These are phyloP conservation scores for Acephala macrosclerotiorum DNA, from an alignment of 2,329 filamentous ascomycete genomes.

Conservation along the genomic window DNA sequence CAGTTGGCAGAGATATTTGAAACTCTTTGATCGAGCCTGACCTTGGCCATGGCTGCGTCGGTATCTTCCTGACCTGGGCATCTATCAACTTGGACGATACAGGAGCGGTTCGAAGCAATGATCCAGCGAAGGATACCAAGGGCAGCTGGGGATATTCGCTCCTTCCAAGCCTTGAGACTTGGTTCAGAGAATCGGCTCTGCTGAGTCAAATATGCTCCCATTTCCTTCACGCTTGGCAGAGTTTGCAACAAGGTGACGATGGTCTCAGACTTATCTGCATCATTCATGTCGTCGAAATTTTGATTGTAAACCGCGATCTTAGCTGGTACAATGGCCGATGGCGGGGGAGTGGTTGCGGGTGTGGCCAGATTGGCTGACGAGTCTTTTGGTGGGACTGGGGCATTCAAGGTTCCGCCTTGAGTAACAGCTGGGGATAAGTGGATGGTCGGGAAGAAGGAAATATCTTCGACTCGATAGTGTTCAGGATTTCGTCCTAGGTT, in stretches of 20 bases:
- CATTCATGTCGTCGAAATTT: slow-evolving; percentile 63
- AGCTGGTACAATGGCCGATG: slow-evolving; percentile 37
- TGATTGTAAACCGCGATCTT: slow-evolving; percentile 53
- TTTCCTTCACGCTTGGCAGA: slow-evolving; percentile 66
- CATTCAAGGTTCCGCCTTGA: slow-evolving; percentile 1
- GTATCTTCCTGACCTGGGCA: slow-evolving; percentile 38
- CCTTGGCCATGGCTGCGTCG: slow-evolving; percentile 31
- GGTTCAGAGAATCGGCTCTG: slow-evolving; percentile 38
- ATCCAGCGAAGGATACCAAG: slow-evolving; percentile 83
- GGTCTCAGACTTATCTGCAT: slow-evolving; percentile 53
- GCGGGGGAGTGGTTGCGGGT: slow-evolving; percentile 35
- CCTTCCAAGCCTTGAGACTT: slow-evolving; percentile 57
- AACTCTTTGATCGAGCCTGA: slow-evolving; percentile 51
- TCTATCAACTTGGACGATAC: slow-evolving; percentile 77
- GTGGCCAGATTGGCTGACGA: slow-evolving; percentile 32
- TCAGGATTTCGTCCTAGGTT: slow-evolving; percentile 23
- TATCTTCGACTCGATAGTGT: slow-evolving; percentile 40
- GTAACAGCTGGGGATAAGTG: slow-evolving; percentile 34
- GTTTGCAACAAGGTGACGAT: slow-evolving; percentile 62
- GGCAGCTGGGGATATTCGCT: slow-evolving; percentile 69
- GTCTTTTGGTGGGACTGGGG: neutral
- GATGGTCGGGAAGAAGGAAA: slow-evolving; percentile 36
- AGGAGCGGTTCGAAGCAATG: slow-evolving; percentile 87
- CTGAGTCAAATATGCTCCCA: slow-evolving; percentile 57
- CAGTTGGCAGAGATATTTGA: slow-evolving; percentile 66